Conservation (phyloP, 1,284 basidiomycete genomes). For the Salmacisia buchloeana region DNA sequence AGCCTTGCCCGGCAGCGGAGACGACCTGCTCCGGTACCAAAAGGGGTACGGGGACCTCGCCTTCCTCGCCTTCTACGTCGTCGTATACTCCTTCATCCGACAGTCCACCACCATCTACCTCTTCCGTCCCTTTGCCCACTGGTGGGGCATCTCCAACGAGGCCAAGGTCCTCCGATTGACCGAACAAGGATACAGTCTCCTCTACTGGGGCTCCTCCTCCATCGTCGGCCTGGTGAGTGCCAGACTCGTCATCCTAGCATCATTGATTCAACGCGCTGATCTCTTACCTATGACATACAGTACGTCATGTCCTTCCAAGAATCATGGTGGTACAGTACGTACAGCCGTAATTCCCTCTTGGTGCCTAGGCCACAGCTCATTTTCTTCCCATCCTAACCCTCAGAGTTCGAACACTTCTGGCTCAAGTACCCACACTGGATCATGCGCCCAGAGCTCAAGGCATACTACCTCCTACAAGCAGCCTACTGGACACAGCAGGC, state of each 20-base stretch:
- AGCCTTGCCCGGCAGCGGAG: slow-evolving; percentile 12
- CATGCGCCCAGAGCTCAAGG: slow-evolving; percentile 78
- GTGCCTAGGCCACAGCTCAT: neutral
- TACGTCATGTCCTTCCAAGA: slow-evolving; percentile 79
- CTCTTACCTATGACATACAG: slow-evolving; percentile 52
- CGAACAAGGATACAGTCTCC: slow-evolving; percentile 46
- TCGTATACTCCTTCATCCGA: slow-evolving; percentile 86
- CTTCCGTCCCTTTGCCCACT: slow-evolving; percentile 64
- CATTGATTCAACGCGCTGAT: neutral
- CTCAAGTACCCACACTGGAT: slow-evolving; percentile 55
- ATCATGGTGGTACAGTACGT: slow-evolving; percentile 71
- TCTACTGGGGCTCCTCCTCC: slow-evolving; percentile 44
- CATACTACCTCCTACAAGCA: slow-evolving; percentile 73
- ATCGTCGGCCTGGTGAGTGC: slow-evolving; percentile 25
- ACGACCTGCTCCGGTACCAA: slow-evolving; percentile 25
- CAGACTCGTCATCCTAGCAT: too few relatives aligned
- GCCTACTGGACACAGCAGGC: slow-evolving; percentile 94
- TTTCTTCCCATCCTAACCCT: neutral
- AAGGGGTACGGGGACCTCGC: slow-evolving; percentile 60
- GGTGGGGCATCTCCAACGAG: slow-evolving; percentile 45
- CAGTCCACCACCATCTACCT: slow-evolving; percentile 69
- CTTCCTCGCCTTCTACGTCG: slow-evolving; percentile 79
- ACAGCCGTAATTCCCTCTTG: neutral
- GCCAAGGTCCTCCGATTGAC: slow-evolving; percentile 41
- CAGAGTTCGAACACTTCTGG: slow-evolving; percentile 46